phyloP scores from a whole-genome alignment of 2,329 filamentous ascomycete species.

The Alternaria brassicae region DNA sequence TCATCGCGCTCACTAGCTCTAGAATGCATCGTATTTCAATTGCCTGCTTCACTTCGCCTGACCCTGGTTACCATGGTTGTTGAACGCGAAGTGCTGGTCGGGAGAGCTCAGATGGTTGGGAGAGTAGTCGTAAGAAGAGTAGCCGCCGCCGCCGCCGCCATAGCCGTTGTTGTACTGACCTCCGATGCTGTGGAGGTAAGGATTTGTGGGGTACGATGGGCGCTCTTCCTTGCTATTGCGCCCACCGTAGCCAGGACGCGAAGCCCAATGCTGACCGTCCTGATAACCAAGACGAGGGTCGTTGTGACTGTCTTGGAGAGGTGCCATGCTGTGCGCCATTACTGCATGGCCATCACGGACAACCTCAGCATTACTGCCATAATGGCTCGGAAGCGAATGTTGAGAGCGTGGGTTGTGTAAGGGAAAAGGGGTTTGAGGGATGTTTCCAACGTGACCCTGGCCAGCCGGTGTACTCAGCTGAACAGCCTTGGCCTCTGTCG shows the following conservation, averaged over 20 bases:
- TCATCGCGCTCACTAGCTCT: no score
- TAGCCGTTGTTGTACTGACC: conserved; percentile 28
- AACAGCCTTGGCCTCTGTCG: conserved; percentile 12
- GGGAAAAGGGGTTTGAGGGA: conserved; percentile 4
- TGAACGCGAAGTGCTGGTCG: conserved; percentile 30
- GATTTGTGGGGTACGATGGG: conserved; percentile 29
- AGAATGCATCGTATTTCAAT: neutral
- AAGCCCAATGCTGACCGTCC: conserved; percentile 24
- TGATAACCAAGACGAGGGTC: conserved; percentile 26
- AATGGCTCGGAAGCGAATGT: conserved; percentile 29
- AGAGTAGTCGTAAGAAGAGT: conserved; percentile 23
- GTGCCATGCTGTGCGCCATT: conserved; percentile 6
- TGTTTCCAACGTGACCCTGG: conserved; percentile 7
- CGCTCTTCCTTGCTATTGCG: conserved; percentile 35
- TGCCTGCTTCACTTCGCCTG: conserved; percentile 17
- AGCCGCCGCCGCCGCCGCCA: conserved; percentile 24
- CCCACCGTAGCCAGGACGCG: conserved; percentile 17
- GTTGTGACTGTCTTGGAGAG: conserved; percentile 22
- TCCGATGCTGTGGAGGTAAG: conserved; percentile 27
- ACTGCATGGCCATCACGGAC: neutral
- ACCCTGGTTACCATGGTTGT: conserved; percentile 24
- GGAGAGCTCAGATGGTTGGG: conserved; percentile 16
- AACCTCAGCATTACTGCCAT: conserved; percentile 20
- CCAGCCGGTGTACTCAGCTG: conserved; percentile 5
- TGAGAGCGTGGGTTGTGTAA: conserved; percentile 35